Conservation (phyloP, 768 basidiomycete genomes). For the Kondoa subrosea region DNA sequence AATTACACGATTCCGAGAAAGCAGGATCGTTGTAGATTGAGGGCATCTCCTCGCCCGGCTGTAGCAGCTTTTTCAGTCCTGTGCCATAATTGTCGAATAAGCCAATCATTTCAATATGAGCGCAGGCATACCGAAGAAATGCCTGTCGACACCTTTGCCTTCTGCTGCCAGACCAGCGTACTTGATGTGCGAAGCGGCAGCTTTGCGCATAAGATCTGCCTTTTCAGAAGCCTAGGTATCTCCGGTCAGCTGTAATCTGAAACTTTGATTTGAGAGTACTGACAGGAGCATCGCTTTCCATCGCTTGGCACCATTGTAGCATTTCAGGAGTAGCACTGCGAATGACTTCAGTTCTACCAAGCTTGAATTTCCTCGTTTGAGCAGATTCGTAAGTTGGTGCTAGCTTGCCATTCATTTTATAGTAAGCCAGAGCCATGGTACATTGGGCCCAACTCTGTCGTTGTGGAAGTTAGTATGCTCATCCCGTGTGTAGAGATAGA, state of each 20-base stretch:
- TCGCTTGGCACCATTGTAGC: constrained; percentile 73
- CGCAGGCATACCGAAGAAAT: constrained; percentile 50
- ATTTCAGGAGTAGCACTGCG: constrained; percentile 65
- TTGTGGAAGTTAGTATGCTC: constrained; percentile 44
- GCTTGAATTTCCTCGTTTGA: constrained; percentile 80
- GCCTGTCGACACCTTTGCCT: constrained; percentile 85
- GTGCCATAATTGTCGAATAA: not conserved
- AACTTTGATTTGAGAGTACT: no score
- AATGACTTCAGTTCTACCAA: constrained; percentile 88
- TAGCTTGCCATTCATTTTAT: constrained; percentile 44
- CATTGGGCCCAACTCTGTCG: constrained; percentile 94
- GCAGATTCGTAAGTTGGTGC: constrained; percentile 61
- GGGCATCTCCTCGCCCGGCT: constrained; percentile 52
- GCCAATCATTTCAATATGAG: not conserved
- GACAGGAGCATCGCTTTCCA: constrained; percentile 43
- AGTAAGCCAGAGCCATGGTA: constrained; percentile 88
- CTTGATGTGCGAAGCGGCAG: constrained; percentile 63
- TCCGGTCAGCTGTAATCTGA: no score
- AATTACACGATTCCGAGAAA: constrained; percentile 55
- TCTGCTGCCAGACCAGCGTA: constrained; percentile 85
- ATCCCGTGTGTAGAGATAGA: not conserved
- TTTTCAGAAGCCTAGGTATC: not conserved
- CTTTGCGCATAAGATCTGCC: constrained; percentile 29
- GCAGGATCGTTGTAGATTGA: constrained; percentile 32
- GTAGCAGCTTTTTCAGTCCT: constrained; percentile 61